Percentiles rank a stretch among this genome's conserved stretches.
Evolutionary conservation across 495 filamentous ascomycete genomes (phyloP).

Genomic region (Penicillium desertorum): DNA sequence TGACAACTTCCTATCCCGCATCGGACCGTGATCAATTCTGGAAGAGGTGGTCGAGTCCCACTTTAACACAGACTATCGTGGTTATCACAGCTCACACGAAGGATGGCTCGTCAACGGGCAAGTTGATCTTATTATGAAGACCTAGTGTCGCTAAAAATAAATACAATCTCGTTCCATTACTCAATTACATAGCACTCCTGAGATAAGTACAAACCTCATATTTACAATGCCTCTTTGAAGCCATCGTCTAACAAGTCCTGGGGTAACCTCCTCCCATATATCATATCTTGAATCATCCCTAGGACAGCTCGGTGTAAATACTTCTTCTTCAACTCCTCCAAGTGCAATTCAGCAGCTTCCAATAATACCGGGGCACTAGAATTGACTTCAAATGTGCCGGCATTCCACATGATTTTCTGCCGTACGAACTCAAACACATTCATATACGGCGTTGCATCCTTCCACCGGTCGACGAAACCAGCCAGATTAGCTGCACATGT

Average conservation of each 20-base stretch:
- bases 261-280: constrained; percentile 18
- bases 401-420: constrained; percentile 14
- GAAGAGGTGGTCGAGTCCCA: constrained; percentile 34
- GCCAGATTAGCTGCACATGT: constrained; percentile 26
- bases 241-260: neutral
- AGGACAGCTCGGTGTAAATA: constrained; percentile 33
- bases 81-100: constrained; percentile 22
- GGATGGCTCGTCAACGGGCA: constrained; percentile 23
- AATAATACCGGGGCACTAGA: neutral
- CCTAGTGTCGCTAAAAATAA: neutral
- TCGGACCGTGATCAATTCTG: constrained; percentile 32
- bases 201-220: neutral
- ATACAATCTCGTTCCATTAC: neutral
- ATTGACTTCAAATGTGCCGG: neutral
- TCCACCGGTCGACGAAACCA: constrained; percentile 31
- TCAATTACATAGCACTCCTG: neutral
- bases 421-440: constrained; percentile 28
- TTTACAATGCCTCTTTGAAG: neutral
- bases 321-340: constrained; percentile 29
- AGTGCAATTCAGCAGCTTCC: constrained; percentile 21
- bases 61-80: constrained; percentile 32
- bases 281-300: constrained; percentile 39
- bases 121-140: constrained; percentile 28
- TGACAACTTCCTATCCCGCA: constrained; percentile 23
- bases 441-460: constrained; percentile 29